phyloP scores from a whole-genome alignment of 495 filamentous ascomycete genomes.

The Penicillium ucsense region DNA sequence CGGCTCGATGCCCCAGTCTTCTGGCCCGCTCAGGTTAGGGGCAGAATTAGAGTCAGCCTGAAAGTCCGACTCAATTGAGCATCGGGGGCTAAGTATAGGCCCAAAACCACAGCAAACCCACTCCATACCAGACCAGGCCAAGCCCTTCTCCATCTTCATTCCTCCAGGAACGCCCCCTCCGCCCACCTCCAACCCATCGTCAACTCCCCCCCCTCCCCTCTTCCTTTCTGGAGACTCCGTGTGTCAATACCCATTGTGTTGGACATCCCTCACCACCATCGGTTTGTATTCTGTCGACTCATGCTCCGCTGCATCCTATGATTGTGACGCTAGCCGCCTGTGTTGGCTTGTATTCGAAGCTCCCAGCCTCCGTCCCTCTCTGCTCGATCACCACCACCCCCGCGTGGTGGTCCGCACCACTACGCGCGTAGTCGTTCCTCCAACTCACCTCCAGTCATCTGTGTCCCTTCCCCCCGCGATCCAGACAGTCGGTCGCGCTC shows the following conservation, averaged over 20 bases:
- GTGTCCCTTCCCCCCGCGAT: neutral
- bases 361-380: conserved; percentile 6
- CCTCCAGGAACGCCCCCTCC: conserved; percentile 7
- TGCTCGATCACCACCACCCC: conserved; percentile 1
- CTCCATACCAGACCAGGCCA: conserved; percentile 12
- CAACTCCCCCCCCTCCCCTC: neutral
- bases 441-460: conserved; percentile 1
- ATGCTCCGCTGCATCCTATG: neutral
- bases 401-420: conserved; percentile 10
- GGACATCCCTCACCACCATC: neutral
- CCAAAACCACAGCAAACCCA: conserved; percentile 1
- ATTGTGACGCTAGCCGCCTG: neutral
- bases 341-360: conserved; percentile 5
- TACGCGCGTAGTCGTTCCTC: conserved; percentile 6
- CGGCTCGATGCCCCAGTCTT: no score
- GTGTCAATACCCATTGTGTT: no score
- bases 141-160: conserved; percentile 17
- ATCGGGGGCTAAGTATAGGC: no score
- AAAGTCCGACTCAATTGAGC: no score
- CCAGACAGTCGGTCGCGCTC: conserved; percentile 1
- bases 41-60: no score
- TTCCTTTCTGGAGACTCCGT: neutral
- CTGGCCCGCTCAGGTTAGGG: no score
- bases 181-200: conserved; percentile 12
- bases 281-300: neutral